These are phyloP conservation scores for Kurtzmaniella quercitrusa DNA, from an alignment of 1,139 yeast genomes.

Conservation along the genomic window DNA sequence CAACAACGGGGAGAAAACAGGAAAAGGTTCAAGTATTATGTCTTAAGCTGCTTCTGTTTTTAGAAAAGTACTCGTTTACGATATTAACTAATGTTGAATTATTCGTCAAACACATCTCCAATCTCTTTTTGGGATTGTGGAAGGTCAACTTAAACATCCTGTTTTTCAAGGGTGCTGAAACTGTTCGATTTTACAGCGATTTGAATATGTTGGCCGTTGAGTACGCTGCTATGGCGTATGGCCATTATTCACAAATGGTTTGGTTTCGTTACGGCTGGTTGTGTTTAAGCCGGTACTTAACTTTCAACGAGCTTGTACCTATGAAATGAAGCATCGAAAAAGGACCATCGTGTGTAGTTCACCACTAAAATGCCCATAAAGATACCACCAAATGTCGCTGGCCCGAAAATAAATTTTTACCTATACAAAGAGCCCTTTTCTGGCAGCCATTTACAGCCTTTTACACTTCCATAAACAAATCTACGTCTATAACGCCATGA, in stretches of 20 bases:
- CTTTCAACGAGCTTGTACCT: conserved; percentile 61
- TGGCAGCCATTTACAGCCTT: too few relatives aligned
- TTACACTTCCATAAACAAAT: too few relatives aligned
- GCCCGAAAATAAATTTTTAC: too few relatives aligned
- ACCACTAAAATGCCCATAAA: too few relatives aligned
- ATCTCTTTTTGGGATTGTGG: conserved; percentile 28
- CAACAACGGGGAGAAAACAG: conserved; percentile 7
- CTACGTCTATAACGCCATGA: too few relatives aligned
- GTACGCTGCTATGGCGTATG: conserved; percentile 74
- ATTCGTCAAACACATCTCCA: conserved; percentile 31
- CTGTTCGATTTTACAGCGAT: conserved; percentile 45
- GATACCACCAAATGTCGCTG: too few relatives aligned
- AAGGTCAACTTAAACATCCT: conserved; percentile 39
- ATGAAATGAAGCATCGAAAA: conserved; percentile 1
- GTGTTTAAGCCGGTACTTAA: conserved; percentile 67
- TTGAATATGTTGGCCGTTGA: conserved; percentile 57
- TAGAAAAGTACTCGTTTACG: conserved; percentile 51
- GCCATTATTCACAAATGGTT: conserved; percentile 86
- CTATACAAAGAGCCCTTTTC: too few relatives aligned
- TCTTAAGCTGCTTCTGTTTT: conserved; percentile 43
- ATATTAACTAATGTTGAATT: conserved; percentile 45
- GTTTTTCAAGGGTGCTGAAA: conserved; percentile 23
- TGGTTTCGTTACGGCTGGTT: conserved; percentile 97
- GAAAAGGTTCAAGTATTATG: conserved; percentile 27
- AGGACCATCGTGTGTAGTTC: too few relatives aligned